Evolutionary conservation across 148 eudicot genomes (phyloP), one percentile per base, ranked within the genome.

Genomic region (Vaccinium vitisidaea): DNA sequence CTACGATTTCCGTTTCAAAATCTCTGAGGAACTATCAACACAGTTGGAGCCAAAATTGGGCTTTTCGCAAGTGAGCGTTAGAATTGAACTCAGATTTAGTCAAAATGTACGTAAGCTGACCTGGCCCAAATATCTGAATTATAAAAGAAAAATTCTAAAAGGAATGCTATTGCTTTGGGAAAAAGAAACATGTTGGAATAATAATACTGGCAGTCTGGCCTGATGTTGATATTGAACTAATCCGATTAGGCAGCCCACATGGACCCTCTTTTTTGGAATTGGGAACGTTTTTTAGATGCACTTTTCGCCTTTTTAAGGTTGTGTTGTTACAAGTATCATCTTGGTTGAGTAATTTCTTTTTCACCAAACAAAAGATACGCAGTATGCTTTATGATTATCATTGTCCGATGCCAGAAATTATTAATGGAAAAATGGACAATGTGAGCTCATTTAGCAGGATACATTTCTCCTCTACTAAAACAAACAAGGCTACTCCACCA

Each of bases 141-240:
- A 32, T 32, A 32, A 32, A 32, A 32, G 5, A 43, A 43, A 0
- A 43, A 43, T 43, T 43, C 46, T 43, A 43, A 43, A 43, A 0
- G 6, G 46, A 43, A 78, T 79, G 65, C 61, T 55, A 9, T 84
- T 61, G 12, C 71, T 77, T 84, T 48, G 7, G 59, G 19, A n/a
- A 49, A 27, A 13, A 39, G 21, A 43, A 15, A 75, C 49, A 2
- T 15, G 16, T 13, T 30, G 39, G 59, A 14, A 11, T 70, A 36
- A n/a, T 30, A 14, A 55, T 5, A 54, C 32, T 32, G 13, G 69
- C 16, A 32, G 3, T 54, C 67, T 21, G 23, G 55, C 10, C 1
- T 14, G 46, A 23, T 14, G 4, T 50, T 15, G 16, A n/a, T 30
- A 36, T 30, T 43, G 46, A 4, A 43, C 46, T 43, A 43, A 43